Percentiles rank a stretch among this genome's conserved stretches.
Evolutionary conservation across 371 early-diverging fungal species (phyloP).

Genomic region (Mucor plumbeus): DNA sequence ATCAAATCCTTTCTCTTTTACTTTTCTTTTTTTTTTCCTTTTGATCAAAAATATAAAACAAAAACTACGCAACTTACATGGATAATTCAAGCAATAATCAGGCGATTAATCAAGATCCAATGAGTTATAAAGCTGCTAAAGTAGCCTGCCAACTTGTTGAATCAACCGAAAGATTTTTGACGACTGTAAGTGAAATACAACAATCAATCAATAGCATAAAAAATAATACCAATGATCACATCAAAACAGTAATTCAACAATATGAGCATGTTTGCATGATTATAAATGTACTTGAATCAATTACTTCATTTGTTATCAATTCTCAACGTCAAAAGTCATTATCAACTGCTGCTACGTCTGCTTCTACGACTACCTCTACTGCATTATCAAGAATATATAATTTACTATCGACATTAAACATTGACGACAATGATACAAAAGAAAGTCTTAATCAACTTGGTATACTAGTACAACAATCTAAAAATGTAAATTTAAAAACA

Average conservation of each 20-base stretch:
- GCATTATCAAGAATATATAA: neutral
- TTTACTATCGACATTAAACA: neutral
- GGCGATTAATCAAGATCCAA: neutral
- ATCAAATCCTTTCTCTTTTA: neutral
- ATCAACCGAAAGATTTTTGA: neutral
- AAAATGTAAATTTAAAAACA: neutral
- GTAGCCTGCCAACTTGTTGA: neutral
- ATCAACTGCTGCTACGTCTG: neutral
- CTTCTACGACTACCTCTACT: neutral
- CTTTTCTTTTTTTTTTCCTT: too few relatives aligned
- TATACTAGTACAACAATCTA: neutral
- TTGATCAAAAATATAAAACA: neutral
- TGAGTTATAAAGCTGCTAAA: slow-evolving; percentile 3
- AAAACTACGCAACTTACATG: neutral
- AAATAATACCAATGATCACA: neutral
- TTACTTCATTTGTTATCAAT: neutral
- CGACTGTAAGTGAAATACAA: neutral
- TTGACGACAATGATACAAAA: neutral
- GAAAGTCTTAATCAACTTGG: neutral
- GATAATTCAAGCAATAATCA: neutral
- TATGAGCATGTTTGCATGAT: slow-evolving; percentile 6
- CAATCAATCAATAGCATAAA: neutral
- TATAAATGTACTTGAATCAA: neutral
- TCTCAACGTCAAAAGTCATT: neutral
- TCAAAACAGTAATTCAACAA: neutral